Conservation (phyloP, 2,329 filamentous ascomycete genomes). For the Beauveria caledonica region DNA sequence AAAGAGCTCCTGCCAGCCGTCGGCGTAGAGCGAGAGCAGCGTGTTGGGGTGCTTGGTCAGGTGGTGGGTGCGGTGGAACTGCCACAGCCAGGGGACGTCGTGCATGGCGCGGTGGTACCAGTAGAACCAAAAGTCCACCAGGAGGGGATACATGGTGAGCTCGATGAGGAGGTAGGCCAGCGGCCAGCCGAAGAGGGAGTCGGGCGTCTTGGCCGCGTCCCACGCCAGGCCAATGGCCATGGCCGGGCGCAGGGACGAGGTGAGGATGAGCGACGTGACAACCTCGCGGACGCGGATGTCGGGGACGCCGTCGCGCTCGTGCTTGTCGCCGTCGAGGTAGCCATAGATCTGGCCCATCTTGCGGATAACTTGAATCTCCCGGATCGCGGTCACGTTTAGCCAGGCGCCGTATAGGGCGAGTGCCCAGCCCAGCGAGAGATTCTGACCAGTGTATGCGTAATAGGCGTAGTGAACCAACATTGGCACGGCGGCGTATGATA, state of each 20-base stretch:
- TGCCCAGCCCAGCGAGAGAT: slow-evolving; percentile 23
- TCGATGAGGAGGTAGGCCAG: slow-evolving; percentile 31
- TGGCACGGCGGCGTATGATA: slow-evolving; percentile 29
- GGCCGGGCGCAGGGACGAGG: slow-evolving; percentile 24
- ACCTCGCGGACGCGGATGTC: slow-evolving; percentile 29
- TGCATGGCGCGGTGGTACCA: slow-evolving; percentile 36
- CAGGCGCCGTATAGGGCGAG: slow-evolving; percentile 26
- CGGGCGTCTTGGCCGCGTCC: slow-evolving; percentile 12
- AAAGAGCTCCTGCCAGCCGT: slow-evolving; percentile 33
- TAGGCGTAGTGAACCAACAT: slow-evolving; percentile 30
- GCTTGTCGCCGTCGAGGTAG: slow-evolving; percentile 36
- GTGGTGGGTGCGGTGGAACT: slow-evolving; percentile 36
- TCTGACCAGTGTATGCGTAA: slow-evolving; percentile 21
- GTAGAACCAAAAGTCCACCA: slow-evolving; percentile 39
- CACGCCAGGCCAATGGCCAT: slow-evolving; percentile 28
- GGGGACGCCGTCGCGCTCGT: slow-evolving; percentile 34
- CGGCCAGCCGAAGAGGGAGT: slow-evolving; percentile 11
- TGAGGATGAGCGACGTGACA: slow-evolving; percentile 24
- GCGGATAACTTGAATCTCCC: slow-evolving; percentile 29
- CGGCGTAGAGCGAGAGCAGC: slow-evolving; percentile 32
- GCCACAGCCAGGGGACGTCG: slow-evolving; percentile 30
- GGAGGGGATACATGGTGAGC: slow-evolving; percentile 31
- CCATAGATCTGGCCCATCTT: slow-evolving; percentile 29
- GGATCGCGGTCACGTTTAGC: slow-evolving; percentile 34
- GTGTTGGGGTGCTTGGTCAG: slow-evolving; percentile 37